A percentile compares a stretch with the other conserved stretches of the same genome.
Evolutionary conservation across 495 filamentous ascomycete genomes (phyloP).

Genomic region (Tuber melanosporum): DNA sequence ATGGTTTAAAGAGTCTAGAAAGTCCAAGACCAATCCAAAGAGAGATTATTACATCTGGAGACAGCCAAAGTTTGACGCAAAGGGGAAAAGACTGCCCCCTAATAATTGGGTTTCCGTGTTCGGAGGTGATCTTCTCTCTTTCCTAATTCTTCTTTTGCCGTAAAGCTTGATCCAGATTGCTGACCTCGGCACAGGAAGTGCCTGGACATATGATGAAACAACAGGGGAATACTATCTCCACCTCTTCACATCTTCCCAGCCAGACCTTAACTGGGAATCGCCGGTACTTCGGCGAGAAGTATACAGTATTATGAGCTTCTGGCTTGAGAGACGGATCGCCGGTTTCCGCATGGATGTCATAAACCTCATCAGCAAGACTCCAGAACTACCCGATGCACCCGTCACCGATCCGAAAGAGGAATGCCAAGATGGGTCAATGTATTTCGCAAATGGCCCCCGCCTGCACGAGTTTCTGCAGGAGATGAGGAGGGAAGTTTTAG

Average conservation of each 20-base stretch:
- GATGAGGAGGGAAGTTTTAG: conserved; percentile 56
- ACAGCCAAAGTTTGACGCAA: conserved; percentile 51
- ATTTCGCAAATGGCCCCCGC: conserved; percentile 59
- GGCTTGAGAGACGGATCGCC: conserved; percentile 61
- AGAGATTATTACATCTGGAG: conserved; percentile 72
- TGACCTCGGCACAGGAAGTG: conserved; percentile 45
- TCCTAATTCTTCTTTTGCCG: background rate
- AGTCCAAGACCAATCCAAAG: conserved; percentile 56
- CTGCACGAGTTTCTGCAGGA: conserved; percentile 60
- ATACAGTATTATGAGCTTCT: conserved; percentile 63
- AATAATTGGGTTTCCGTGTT: conserved; percentile 64
- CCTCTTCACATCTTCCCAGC: conserved; percentile 58
- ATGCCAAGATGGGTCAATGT: conserved; percentile 53
- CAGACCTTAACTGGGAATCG: conserved; percentile 72
- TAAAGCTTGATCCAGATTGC: background rate
- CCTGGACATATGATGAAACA: conserved; percentile 60
- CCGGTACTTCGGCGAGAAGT: conserved; percentile 57
- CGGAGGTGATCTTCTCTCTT: conserved; percentile 45
- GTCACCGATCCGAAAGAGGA: conserved; percentile 48
- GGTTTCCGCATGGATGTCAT: conserved; percentile 67
- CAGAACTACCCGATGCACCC: conserved; percentile 56
- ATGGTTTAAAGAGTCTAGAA: conserved; percentile 66
- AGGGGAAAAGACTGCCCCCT: conserved; percentile 59
- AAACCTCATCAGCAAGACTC: conserved; percentile 61
- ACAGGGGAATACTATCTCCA: conserved; percentile 67